These are phyloP conservation scores for Letharia columbiana DNA, from an alignment of 495 filamentous ascomycete genomes.

Conservation along the genomic window DNA sequence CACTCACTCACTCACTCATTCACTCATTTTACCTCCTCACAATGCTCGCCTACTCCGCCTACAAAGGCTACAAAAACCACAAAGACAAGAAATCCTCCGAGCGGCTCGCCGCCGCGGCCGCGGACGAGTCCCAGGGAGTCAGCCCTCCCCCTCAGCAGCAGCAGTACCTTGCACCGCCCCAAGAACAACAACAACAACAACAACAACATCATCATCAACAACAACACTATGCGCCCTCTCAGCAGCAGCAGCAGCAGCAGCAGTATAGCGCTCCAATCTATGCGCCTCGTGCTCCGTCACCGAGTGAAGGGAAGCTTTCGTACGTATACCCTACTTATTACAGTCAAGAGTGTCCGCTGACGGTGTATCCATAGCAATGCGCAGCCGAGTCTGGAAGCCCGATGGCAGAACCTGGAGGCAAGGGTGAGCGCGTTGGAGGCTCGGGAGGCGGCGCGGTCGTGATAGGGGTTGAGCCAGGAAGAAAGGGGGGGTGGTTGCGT, in stretches of 20 bases:
- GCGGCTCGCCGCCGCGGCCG: background rate
- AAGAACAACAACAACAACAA: no score
- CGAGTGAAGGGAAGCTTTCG: no score
- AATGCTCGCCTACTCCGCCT: slow-evolving; percentile 5
- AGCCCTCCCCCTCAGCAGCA: background rate
- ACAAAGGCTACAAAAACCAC: slow-evolving; percentile 2
- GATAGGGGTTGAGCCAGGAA: background rate
- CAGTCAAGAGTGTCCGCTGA: background rate
- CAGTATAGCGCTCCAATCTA: background rate
- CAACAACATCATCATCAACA: no score
- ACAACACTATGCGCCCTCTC: background rate
- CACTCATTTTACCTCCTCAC: background rate
- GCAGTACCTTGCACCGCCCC: no score
- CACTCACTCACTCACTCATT: background rate
- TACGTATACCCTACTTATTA: background rate
- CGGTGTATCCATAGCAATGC: background rate
- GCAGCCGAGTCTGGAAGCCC: background rate
- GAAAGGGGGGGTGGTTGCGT: background rate
- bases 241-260: background rate
- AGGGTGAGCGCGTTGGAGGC: slow-evolving; percentile 1
- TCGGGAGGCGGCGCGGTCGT: background rate
- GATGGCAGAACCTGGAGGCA: background rate
- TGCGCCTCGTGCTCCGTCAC: background rate
- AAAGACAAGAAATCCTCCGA: slow-evolving; percentile 1
- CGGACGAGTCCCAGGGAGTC: background rate